Evolutionary conservation across 768 basidiomycete species (phyloP).

Genomic region (Zangia roseola): DNA sequence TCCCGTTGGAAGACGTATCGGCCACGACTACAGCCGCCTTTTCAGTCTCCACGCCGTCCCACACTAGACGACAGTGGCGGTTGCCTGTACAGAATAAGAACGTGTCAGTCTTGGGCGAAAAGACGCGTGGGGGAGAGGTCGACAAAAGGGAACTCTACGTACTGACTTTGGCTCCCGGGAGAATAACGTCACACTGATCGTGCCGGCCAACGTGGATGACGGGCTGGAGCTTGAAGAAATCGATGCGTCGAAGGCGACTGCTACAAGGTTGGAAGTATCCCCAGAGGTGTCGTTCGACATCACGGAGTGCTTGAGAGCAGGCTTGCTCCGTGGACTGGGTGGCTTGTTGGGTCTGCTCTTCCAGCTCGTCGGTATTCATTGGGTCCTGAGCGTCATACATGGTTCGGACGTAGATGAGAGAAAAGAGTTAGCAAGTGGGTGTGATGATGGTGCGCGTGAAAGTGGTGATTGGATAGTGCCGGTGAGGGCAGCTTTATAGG

Average conservation of each 20-base stretch:
- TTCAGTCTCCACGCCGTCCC: conserved; percentile 35
- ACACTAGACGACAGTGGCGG: conserved; percentile 36
- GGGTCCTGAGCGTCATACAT: conserved; percentile 23
- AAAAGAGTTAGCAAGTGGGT: neutral
- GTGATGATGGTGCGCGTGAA: no score
- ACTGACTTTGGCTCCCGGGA: conserved; percentile 78
- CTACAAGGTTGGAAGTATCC: conserved; percentile 70
- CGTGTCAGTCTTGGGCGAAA: conserved; percentile 23
- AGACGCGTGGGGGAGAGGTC: conserved; percentile 9
- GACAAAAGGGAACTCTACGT: conserved; percentile 25
- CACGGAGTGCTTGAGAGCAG: conserved; percentile 25
- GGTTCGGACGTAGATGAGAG: neutral
- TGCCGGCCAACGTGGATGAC: conserved; percentile 57
- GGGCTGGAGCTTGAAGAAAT: conserved; percentile 55
- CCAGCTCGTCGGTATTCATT: conserved; percentile 28
- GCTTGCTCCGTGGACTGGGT: conserved; percentile 40
- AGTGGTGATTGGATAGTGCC: neutral
- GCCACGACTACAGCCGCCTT: conserved; percentile 33
- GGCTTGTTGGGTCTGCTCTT: conserved; percentile 39
- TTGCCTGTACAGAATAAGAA: conserved; percentile 33
- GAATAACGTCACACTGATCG: conserved; percentile 48
- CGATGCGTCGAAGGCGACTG: conserved; percentile 49
- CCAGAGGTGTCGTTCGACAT: conserved; percentile 49
- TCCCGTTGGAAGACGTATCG: conserved; percentile 44
- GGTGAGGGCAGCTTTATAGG: conserved; percentile 20